phyloP scores from a whole-genome alignment of 352 stramenopile genomes.

The Peronospora farinosa region DNA sequence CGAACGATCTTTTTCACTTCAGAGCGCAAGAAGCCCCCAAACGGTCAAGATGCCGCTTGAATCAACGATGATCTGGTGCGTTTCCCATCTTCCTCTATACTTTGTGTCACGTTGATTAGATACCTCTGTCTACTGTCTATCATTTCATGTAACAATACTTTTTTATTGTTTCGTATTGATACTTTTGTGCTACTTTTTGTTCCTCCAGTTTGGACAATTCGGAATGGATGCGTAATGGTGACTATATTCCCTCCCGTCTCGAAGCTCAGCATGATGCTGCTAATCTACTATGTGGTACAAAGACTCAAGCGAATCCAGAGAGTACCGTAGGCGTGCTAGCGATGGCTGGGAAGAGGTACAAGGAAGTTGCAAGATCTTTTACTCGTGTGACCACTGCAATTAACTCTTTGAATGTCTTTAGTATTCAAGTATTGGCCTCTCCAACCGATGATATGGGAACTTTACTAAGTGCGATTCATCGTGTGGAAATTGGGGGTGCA shows the following conservation, averaged over 20 bases:
- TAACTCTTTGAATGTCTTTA: constrained; percentile 13
- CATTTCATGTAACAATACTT: not conserved
- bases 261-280: constrained; percentile 97
- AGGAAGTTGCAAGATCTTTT: not conserved
- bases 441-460: constrained; percentile 98
- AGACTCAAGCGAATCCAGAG: constrained; percentile 97
- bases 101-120: not conserved
- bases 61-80: constrained; percentile 86
- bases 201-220: constrained; percentile 90
- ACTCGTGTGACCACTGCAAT: not conserved
- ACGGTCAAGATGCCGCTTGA: constrained; percentile 70
- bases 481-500: constrained; percentile 80
- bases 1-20: constrained; percentile 28
- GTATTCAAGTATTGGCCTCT: constrained; percentile 91
- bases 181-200: constrained; percentile 6
- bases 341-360: constrained; percentile 88
- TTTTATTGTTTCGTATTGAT: constrained; percentile 5
- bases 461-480: constrained; percentile 92
- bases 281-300: constrained; percentile 95
- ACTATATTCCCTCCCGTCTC: constrained; percentile 97
- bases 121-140: constrained; percentile 3
- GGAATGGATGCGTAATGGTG: constrained; percentile 98
- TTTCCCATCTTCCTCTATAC: not conserved
- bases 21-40: constrained; percentile 15
- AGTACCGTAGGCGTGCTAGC: constrained; percentile 96